Percentiles rank a stretch among this genome's conserved stretches.
phyloP scores from a whole-genome alignment of 2,329 filamentous ascomycete genomes.

The Biscogniauxia marginata region DNA sequence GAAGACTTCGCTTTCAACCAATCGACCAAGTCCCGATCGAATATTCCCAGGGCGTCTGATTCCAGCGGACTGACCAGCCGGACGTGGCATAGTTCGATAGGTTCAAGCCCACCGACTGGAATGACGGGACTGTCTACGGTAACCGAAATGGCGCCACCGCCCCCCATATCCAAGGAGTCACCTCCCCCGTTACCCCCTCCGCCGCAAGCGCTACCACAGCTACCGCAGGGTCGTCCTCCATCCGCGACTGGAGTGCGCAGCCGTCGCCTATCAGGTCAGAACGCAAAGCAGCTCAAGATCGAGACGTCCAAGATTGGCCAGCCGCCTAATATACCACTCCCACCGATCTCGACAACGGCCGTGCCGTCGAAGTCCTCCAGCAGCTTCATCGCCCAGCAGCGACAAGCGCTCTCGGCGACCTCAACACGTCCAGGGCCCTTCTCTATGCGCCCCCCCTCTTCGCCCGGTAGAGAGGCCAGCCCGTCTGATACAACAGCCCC shows the following conservation, averaged over 20 bases:
- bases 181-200: constrained; percentile 46
- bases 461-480: constrained; percentile 29
- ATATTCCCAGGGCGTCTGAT: constrained; percentile 74
- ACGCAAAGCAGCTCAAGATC: constrained; percentile 81
- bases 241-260: constrained; percentile 59
- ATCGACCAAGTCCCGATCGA: constrained; percentile 57
- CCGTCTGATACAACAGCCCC: constrained; percentile 27
- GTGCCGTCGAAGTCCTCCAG: constrained; percentile 30
- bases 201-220: constrained; percentile 44
- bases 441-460: constrained; percentile 35
- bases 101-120: constrained; percentile 68
- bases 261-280: constrained; percentile 77
- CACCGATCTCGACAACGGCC: constrained; percentile 25
- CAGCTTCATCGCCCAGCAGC: constrained; percentile 41
- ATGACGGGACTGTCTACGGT: constrained; percentile 71
- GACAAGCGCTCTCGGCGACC: constrained; percentile 40
- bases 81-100: constrained; percentile 78
- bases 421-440: constrained; percentile 34
- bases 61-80: constrained; percentile 75
- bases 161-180: constrained; percentile 23
- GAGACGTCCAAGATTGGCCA: constrained; percentile 59
- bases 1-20: constrained; percentile 78
- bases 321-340: constrained; percentile 22
- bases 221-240: constrained; percentile 38
- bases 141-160: constrained; percentile 52